A percentile compares a stretch with the other conserved stretches of the same genome.
Evolutionary conservation across 305 asterid species (phyloP).

Genomic region (Rubia balearica): DNA sequence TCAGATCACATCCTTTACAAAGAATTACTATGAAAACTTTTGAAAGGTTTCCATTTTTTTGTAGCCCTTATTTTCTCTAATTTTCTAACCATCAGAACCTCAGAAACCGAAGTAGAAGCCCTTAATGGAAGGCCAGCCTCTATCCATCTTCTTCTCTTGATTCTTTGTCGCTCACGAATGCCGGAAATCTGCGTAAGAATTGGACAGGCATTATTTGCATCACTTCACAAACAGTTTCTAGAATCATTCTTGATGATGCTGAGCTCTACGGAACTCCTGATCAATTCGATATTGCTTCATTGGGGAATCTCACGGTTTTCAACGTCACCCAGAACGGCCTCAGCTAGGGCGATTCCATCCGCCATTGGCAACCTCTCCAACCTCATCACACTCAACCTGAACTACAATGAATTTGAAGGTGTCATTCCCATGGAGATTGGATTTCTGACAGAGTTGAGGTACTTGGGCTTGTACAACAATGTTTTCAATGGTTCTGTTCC

Average conservation of each 20-base stretch:
- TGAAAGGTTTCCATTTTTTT: neutral
- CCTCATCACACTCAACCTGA: constrained; percentile 23
- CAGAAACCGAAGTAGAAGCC: constrained; percentile 26
- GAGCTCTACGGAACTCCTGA: constrained; percentile 33
- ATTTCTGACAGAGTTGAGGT: constrained; percentile 25
- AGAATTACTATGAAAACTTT: too few relatives aligned
- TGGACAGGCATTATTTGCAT: constrained; percentile 35
- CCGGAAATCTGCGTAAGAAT: neutral
- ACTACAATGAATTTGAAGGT: too few relatives aligned
- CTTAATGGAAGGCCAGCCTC: constrained; percentile 32
- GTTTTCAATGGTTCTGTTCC: constrained; percentile 27
- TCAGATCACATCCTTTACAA: neutral
- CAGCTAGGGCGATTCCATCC: constrained; percentile 51
- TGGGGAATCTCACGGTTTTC: constrained; percentile 33
- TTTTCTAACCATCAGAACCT: constrained; percentile 13
- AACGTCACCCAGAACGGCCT: constrained; percentile 38
- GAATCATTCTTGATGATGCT: constrained; percentile 31
- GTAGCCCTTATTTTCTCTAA: constrained; percentile 6
- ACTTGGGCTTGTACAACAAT: constrained; percentile 29
- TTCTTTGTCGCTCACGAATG: constrained; percentile 40
- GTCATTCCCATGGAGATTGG: too few relatives aligned
- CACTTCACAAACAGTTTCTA: constrained; percentile 31
- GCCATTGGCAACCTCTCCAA: constrained; percentile 30
- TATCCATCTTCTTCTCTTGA: constrained; percentile 24
- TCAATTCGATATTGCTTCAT: constrained; percentile 33